Percentiles rank a stretch among this genome's conserved stretches.
Conservation (phyloP, 2,329 filamentous ascomycete species). For the Chaetomium sp. region DNA sequence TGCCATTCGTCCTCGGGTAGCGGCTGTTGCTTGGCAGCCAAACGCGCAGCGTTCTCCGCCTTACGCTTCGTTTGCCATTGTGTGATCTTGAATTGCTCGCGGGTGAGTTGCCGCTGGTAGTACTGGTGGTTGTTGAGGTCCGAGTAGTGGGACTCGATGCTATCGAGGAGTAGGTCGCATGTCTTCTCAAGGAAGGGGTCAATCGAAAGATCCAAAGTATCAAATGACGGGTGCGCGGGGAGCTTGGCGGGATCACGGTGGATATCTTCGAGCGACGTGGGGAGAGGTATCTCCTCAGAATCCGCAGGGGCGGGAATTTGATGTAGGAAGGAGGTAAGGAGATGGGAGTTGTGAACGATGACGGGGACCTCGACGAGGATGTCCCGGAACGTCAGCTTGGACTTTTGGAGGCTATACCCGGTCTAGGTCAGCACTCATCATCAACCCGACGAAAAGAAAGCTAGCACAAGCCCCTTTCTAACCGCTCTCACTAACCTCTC, state of each 20-base stretch:
- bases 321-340: slow-evolving; percentile 91
- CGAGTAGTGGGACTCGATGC: slow-evolving; percentile 95
- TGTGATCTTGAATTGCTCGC: slow-evolving; percentile 93
- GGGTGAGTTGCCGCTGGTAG: slow-evolving; percentile 88
- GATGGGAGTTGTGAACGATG: slow-evolving; percentile 90
- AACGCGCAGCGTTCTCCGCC: slow-evolving; percentile 82
- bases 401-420: slow-evolving; percentile 75
- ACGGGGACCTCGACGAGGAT: slow-evolving; percentile 88
- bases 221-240: slow-evolving; percentile 80
- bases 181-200: slow-evolving; percentile 98
- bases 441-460: not conserved
- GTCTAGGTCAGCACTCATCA: not conserved
- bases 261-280: slow-evolving; percentile 72
- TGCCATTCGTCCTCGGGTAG: slow-evolving; percentile 98
- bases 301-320: slow-evolving; percentile 69
- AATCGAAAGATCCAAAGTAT: slow-evolving; percentile 84
- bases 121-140: slow-evolving; percentile 98
- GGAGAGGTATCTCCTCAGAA: slow-evolving; percentile 64
- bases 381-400: slow-evolving; percentile 86
- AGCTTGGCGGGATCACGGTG: slow-evolving; percentile 54
- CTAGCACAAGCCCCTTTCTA: slow-evolving; percentile 22
- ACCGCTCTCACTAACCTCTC: slow-evolving; percentile 61
- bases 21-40: slow-evolving; percentile 77
- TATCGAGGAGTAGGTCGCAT: slow-evolving; percentile 90
- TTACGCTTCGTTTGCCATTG: slow-evolving; percentile 97